Base-by-base conservation (phyloP, 805 yeast genomes). In the Clavispora phyllophila region DNA sequence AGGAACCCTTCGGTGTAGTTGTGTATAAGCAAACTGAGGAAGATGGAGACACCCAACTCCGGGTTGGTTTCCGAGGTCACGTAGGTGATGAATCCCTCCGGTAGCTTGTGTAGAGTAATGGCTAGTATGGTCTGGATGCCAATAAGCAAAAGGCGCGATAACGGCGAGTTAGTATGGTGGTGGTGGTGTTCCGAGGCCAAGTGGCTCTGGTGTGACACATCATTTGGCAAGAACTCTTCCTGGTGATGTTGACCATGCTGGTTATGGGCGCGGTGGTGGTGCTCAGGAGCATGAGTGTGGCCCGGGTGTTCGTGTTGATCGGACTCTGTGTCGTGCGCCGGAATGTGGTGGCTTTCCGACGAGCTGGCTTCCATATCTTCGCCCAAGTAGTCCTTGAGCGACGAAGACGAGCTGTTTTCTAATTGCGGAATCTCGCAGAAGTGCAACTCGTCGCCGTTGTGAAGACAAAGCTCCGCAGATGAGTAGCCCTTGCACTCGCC, bases 1-100 rank as follows among this genome's bases (percentile, higher is more conserved):
- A 93, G 80, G 59, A 93, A 89, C 0, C 98, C 99, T 61, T 91
- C 99, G 18, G 90, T 83, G 51, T 88, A 82, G 61, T 93, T 93
- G 65, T 91, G 99, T 23, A 93, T 78, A 10, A 89, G 79, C 57
- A 91, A 72, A 37, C 96, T 88, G 17, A 90, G 60, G 56, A 93
- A 90, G 10, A 91, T 87, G 13, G 87, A 75, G 17, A 88, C 53
- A 0, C 98, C 97, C 22, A 89, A 64, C 25, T 72, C 63, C 4
- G 70, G 68, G 45, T 73, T 65, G 1, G 84, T 79, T 55, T 84
- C 86, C 2, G 88, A 74, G 0, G 93, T 89, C 26, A 84, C 85
- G 60, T 78, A 91, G 36, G 95, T 84, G 42, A 91, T 81, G 56
- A 91, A 87, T 0, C 99, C 99, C 63, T 91, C 99, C 0, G 99